Base-by-base conservation (phyloP, 257 asterid species). In the Solanum chilense region DNA sequence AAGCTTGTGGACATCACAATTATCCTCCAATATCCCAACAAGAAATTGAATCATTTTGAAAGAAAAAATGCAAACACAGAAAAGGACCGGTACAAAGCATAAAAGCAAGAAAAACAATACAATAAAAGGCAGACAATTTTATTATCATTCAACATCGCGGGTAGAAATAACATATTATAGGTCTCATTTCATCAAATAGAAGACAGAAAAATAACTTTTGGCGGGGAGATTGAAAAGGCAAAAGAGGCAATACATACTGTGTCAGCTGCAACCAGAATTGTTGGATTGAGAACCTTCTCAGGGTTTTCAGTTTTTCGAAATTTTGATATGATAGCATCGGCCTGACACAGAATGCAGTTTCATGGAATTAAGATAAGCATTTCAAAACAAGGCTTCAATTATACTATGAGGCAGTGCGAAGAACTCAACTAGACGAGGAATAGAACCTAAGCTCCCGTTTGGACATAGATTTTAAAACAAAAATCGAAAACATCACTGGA, bases 241-340 rank as follows among this genome's bases (percentile, higher is more conserved):
- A 81, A 87, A 81, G 58, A 60, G 86, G 78, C 90, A 89, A 82
- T 83, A 90, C 98, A 90, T 94, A 96, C 99, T 88, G 99, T 96
- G 87, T 96, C 98, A 42, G 98, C 95, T 85, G 98, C 92, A 87
- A 94, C 84, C 47, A 96, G 91, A 84, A 95, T 77, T 44, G 94
- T 92, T 78, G 96, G 89, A 87, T 88, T 90, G 89, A 68, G 91
- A 90, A 91, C 93, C 89, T 90, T 91, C 88, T 92, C 96, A 86
- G 87, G 91, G 89, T 87, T 90, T 73, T 84, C 90, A 85, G 23
- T 74, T 78, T 37, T 91, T 91, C 87, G 86, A 90, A 95, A 91
- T 88, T 91, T 92, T 41, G 89, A 92, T 42, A 94, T 83, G 73
- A 96, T 93, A 86, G 98, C 99, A 87, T 94, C 96, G 7, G 98